phyloP scores from a whole-genome alignment of 2,329 filamentous ascomycete species.

The Aureobasidium sp. region DNA sequence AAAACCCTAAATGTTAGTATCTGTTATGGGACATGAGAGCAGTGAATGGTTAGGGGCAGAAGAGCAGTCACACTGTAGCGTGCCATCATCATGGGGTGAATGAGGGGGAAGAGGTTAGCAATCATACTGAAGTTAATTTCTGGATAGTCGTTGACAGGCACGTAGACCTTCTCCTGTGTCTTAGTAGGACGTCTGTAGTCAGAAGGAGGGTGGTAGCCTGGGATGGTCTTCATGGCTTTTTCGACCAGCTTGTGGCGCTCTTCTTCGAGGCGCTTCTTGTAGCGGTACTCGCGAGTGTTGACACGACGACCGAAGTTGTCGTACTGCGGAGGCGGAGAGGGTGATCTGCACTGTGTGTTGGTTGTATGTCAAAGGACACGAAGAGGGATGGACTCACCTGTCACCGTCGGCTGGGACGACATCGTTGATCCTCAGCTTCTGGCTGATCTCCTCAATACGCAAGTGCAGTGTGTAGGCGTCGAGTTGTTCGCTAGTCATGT shows the following conservation, averaged over 20 bases:
- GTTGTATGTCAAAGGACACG: neutral
- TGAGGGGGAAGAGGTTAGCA: constrained; percentile 68
- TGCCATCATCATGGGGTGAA: constrained; percentile 8
- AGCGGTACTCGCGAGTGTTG: constrained; percentile 97
- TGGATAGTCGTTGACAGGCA: constrained; percentile 99
- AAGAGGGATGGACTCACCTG: constrained; percentile 55
- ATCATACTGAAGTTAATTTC: constrained; percentile 99
- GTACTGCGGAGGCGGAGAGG: constrained; percentile 92
- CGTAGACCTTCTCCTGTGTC: constrained; percentile 99
- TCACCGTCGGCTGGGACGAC: constrained; percentile 95
- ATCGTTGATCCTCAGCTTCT: constrained; percentile 98
- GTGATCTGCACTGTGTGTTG: constrained; percentile 58
- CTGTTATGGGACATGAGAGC: constrained; percentile 13
- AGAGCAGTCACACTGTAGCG: constrained; percentile 10
- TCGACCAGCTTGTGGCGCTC: constrained; percentile 98
- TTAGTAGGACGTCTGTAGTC: constrained; percentile 98
- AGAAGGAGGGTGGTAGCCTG: constrained; percentile 97
- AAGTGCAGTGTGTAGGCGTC: constrained; percentile 95
- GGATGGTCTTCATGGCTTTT: constrained; percentile 98
- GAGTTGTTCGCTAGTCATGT: constrained; percentile 97
- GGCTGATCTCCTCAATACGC: constrained; percentile 97
- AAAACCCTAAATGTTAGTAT: constrained; percentile 87
- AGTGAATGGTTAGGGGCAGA: constrained; percentile 13
- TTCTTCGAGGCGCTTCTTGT: constrained; percentile 95
- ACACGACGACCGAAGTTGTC: constrained; percentile 99